Base-by-base conservation (phyloP, 2,329 filamentous ascomycete genomes). In the Chaetomium sp. region DNA sequence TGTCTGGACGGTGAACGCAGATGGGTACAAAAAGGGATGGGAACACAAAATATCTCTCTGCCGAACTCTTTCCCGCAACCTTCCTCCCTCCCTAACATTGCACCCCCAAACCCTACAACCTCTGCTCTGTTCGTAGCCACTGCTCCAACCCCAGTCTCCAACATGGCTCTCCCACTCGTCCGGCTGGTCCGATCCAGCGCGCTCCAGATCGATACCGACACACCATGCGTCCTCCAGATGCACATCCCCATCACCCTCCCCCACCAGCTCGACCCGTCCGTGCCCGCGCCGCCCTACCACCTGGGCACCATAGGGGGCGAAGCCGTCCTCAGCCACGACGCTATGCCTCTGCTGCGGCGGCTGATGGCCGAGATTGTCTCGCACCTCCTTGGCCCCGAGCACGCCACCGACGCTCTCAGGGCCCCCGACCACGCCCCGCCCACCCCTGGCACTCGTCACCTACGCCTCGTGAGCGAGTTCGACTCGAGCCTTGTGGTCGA, bases 211-310 rank as follows among this genome's bases (percentile, higher is more conserved):
- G 53, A 50, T n/a, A 19, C 53, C 38, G 42, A 50, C 21, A 23
- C 23, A 6, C 60, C 60, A 4, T 62, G 60, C 21, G 27, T 62
- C 29, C 60, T 62, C 3, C 38, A 57, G 21, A 35, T 62, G 19
- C 13, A 57, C 42, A 23, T 62, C 21, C 60, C 60, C 27, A 51
- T 62, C 42, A 13, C 29, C 21, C 51, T 57, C 29, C 51, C 53
- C 23, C 60, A 62, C 29, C 38, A 19, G 1, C 42, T 62, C 42
- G 53, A 57, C 42, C 60, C 60, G 29, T 62, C 60, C 2, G n/a
- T 62, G 19, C 60, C 60, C 4, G 53, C 60, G 42, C 60, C 53
- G 42, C 60, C 60, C 21, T 62, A 62, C 53, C 60, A 57, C 29
- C 3, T 33, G 21, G 49, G 29, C 57, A 54, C 13, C 35, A 16